A percentile compares a stretch with the other conserved stretches of the same genome.
Evolutionary conservation across 805 yeast species (phyloP).

Genomic region (Ogataea minuta): DNA sequence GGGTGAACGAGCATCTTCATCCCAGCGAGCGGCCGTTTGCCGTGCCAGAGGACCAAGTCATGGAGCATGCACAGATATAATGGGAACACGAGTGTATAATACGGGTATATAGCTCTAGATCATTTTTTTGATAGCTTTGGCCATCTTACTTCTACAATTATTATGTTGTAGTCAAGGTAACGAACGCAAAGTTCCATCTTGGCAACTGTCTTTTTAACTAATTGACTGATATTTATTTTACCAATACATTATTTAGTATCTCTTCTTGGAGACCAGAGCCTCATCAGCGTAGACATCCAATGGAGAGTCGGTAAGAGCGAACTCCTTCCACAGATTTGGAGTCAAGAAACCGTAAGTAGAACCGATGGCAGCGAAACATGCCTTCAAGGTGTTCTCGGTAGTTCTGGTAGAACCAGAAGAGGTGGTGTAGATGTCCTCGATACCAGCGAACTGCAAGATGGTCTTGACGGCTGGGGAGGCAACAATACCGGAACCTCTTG

Average conservation of each 20-base stretch:
- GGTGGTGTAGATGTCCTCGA: conserved; percentile 98
- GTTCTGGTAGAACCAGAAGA: conserved; percentile 99
- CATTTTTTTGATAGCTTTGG: not conserved
- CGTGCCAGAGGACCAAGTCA: conserved; percentile 67
- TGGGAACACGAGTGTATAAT: conserved; percentile 6
- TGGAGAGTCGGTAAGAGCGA: conserved; percentile 85
- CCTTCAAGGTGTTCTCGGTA: conserved; percentile 99
- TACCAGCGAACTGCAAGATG: conserved; percentile 98
- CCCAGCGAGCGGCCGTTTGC: conserved; percentile 72
- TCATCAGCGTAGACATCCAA: conserved; percentile 91
- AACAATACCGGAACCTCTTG: conserved; percentile 99
- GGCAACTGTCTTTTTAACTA: too few species aligned
- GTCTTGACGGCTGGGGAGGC: conserved; percentile 99
- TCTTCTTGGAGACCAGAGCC: conserved; percentile 72
- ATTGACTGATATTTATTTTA: not conserved
- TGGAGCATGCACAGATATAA: conserved; percentile 55
- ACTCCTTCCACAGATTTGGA: conserved; percentile 96
- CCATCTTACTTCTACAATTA: not conserved
- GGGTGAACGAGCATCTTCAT: conserved; percentile 33
- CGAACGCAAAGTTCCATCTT: too few species aligned
- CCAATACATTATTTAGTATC: conserved; percentile 48
- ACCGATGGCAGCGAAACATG: conserved; percentile 98
- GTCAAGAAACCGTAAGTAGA: conserved; percentile 99
- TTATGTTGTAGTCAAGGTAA: too few species aligned
- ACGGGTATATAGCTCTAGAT: conserved; percentile 5